Conservation (phyloP, 1,284 basidiomycete species). For the Ustilago esculenta region DNA sequence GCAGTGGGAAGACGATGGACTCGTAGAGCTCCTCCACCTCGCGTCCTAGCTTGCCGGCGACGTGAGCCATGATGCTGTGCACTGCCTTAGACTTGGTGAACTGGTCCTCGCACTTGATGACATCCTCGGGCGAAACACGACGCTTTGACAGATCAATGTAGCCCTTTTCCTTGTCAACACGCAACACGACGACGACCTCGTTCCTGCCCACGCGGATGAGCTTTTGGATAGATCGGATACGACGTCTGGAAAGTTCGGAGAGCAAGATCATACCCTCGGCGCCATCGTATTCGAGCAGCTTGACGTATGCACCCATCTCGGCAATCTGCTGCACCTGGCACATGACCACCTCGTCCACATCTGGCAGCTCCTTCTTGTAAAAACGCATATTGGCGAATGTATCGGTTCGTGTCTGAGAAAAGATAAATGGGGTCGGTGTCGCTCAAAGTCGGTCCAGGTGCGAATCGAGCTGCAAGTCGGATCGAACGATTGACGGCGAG, state of each 20-base stretch:
- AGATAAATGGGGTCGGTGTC: background rate
- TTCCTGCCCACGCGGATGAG: slow-evolving; percentile 97
- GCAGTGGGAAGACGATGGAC: slow-evolving; percentile 90
- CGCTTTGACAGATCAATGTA: slow-evolving; percentile 99
- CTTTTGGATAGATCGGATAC: slow-evolving; percentile 97
- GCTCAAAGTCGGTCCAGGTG: too few species aligned
- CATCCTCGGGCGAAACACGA: slow-evolving; percentile 98
- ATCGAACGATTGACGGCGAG: too few species aligned
- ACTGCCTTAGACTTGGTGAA: slow-evolving; percentile 91
- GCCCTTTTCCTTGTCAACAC: slow-evolving; percentile 99
- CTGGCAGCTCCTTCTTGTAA: slow-evolving; percentile 66
- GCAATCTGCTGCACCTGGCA: slow-evolving; percentile 98
- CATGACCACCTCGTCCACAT: slow-evolving; percentile 96
- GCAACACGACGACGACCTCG: slow-evolving; percentile 96
- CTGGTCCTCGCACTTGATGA: slow-evolving; percentile 96
- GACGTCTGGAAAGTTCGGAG: slow-evolving; percentile 93
- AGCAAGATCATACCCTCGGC: slow-evolving; percentile 99
- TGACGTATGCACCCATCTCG: slow-evolving; percentile 99
- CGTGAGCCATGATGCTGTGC: slow-evolving; percentile 65
- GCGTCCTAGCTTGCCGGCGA: slow-evolving; percentile 59
- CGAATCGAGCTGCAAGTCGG: too few species aligned
- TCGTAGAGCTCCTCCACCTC: slow-evolving; percentile 86
- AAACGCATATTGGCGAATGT: slow-evolving; percentile 60
- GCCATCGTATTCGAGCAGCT: slow-evolving; percentile 97
- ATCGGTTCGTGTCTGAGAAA: background rate